phyloP scores from a whole-genome alignment of 352 stramenopile genomes.

The Phytophthora agathidicida region DNA sequence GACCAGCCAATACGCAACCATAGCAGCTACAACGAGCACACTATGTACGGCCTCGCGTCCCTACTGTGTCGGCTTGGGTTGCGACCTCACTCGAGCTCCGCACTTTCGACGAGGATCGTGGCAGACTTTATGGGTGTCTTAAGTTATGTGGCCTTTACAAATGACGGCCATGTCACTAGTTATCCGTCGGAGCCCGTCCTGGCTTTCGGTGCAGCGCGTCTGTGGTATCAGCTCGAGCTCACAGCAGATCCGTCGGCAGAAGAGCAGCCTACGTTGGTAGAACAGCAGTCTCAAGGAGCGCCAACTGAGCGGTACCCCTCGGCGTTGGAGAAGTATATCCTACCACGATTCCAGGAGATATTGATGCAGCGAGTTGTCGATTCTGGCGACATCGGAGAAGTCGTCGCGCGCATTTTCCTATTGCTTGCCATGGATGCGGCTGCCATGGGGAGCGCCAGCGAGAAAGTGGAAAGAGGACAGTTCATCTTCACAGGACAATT shows the following conservation, averaged over 20 bases:
- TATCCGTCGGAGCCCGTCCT: conserved; percentile 36
- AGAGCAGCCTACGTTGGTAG: too few species aligned
- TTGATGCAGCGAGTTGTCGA: background rate
- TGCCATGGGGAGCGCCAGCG: background rate
- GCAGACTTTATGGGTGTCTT: conserved; percentile 35
- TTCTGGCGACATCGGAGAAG: background rate
- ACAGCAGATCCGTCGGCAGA: too few species aligned
- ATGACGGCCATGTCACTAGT: conserved; percentile 17
- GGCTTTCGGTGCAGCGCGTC: conserved; percentile 29
- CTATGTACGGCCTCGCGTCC: conserved; percentile 19
- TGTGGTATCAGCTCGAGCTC: conserved; percentile 31
- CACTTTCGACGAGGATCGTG: conserved; percentile 17
- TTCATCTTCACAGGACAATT: background rate
- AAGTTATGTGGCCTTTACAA: conserved; percentile 1
- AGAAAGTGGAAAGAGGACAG: background rate
- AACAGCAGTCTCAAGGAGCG: too few species aligned
- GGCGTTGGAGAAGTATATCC: background rate
- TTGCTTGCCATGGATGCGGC: conserved; percentile 2
- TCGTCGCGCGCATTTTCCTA: background rate
- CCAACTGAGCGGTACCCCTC: too few species aligned
- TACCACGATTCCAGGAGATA: background rate
- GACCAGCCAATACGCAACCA: background rate
- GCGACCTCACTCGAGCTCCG: conserved; percentile 5
- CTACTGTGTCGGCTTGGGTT: conserved; percentile 33
- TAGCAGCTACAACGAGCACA: conserved; percentile 4